Conservation (phyloP, 306 rosid genomes). For the Pterocarpus macrocarpus region DNA sequence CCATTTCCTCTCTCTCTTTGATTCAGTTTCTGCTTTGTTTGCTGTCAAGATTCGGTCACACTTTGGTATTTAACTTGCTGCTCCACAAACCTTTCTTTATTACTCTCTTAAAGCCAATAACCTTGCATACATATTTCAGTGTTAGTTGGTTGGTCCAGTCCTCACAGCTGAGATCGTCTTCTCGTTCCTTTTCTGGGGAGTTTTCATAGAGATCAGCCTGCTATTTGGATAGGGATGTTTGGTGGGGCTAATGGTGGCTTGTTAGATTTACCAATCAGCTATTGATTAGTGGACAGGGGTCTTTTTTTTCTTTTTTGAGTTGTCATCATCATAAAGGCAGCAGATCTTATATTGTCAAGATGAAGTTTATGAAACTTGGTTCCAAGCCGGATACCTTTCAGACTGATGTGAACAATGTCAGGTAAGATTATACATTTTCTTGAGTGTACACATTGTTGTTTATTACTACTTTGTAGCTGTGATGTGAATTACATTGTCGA, state of each 20-base stretch:
- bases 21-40: conserved; percentile 74
- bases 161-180: neutral
- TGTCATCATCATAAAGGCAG: conserved; percentile 41
- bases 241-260: conserved; percentile 44
- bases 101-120: conserved; percentile 61
- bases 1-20: conserved; percentile 60
- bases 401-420: conserved; percentile 76
- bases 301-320: conserved; percentile 22
- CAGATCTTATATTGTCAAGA: conserved; percentile 65
- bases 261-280: conserved; percentile 50
- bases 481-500: neutral
- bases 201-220: conserved; percentile 35
- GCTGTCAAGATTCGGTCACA: conserved; percentile 80
- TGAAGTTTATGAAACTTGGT: conserved; percentile 99
- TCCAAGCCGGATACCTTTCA: conserved; percentile 94
- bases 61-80: conserved; percentile 53
- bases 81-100: conserved; percentile 61
- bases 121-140: conserved; percentile 56
- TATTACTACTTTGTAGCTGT: conserved; percentile 22
- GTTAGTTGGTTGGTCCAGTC: conserved; percentile 58
- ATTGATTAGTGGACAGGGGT: conserved; percentile 53
- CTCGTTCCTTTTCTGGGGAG: conserved; percentile 51
- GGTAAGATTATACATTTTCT: conserved; percentile 68
- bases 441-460: conserved; percentile 35
- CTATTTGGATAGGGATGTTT: conserved; percentile 47